Evolutionary conservation across 306 rosid species (phyloP).

Genomic region (Ammopiptanthus mongolicus): DNA sequence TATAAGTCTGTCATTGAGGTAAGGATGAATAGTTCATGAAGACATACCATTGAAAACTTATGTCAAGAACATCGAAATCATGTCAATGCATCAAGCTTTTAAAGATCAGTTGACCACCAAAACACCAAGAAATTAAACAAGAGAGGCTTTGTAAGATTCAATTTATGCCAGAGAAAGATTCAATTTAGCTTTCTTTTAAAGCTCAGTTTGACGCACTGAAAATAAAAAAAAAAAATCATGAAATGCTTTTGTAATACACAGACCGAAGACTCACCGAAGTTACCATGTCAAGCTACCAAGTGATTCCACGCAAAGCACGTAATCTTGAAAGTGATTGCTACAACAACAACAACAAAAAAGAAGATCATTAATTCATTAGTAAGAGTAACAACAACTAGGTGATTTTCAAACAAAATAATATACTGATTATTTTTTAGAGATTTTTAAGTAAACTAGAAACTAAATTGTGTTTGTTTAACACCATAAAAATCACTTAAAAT

Average conservation of each 20-base stretch:
- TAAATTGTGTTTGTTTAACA: too few species aligned
- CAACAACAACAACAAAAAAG: neutral
- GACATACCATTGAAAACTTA: neutral
- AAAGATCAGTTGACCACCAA: neutral
- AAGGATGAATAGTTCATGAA: neutral
- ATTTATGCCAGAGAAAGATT: neutral
- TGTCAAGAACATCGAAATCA: neutral
- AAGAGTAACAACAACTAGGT: neutral
- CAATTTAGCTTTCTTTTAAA: neutral
- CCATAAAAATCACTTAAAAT: too few species aligned
- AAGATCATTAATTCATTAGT: neutral
- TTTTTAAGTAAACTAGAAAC: too few species aligned
- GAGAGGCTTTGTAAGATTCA: neutral
- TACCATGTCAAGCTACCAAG: constrained; percentile 35
- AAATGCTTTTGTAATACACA: neutral
- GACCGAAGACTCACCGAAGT: constrained; percentile 9
- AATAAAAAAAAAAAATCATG: neutral
- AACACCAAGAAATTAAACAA: neutral
- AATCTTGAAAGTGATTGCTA: neutral
- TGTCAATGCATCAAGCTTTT: neutral
- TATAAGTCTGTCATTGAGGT: neutral
- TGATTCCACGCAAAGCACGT: constrained; percentile 8
- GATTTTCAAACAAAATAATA: too few species aligned
- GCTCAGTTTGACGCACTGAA: neutral
- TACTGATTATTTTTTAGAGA: too few species aligned